phyloP scores from a whole-genome alignment of 257 asterid genomes.

The Lavandula angustifolia region DNA sequence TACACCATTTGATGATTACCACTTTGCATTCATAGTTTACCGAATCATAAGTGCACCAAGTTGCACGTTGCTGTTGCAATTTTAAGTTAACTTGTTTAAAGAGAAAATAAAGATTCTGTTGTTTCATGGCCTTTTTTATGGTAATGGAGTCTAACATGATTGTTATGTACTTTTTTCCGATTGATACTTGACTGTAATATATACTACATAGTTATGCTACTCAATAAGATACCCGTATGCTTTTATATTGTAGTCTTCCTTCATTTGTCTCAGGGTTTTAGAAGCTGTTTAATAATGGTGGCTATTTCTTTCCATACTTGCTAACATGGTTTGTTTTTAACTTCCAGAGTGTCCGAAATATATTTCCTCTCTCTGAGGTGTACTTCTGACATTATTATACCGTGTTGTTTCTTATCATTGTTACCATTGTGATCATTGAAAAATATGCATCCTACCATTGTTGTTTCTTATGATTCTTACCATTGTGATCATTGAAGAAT shows the following conservation, averaged over 20 bases:
- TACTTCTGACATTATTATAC: background rate
- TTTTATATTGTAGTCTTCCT: background rate
- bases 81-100: background rate
- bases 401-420: background rate
- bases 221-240: background rate
- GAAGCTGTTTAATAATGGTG: background rate
- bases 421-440: background rate
- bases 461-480: background rate
- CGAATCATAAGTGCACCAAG: background rate
- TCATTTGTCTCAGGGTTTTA: background rate
- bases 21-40: background rate
- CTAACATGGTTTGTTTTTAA: background rate
- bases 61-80: background rate
- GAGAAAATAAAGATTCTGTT: constrained; percentile 4
- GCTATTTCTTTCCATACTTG: background rate
- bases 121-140: constrained; percentile 1
- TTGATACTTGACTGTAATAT: background rate
- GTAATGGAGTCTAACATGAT: background rate
- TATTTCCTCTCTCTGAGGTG: background rate
- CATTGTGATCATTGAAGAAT: background rate
- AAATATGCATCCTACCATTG: constrained; percentile 11
- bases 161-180: background rate
- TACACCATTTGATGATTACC: background rate
- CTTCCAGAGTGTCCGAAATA: background rate
- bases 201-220: background rate